These are phyloP conservation scores for Daldinia concentrica DNA, from an alignment of 495 filamentous ascomycete genomes.

Conservation along the genomic window DNA sequence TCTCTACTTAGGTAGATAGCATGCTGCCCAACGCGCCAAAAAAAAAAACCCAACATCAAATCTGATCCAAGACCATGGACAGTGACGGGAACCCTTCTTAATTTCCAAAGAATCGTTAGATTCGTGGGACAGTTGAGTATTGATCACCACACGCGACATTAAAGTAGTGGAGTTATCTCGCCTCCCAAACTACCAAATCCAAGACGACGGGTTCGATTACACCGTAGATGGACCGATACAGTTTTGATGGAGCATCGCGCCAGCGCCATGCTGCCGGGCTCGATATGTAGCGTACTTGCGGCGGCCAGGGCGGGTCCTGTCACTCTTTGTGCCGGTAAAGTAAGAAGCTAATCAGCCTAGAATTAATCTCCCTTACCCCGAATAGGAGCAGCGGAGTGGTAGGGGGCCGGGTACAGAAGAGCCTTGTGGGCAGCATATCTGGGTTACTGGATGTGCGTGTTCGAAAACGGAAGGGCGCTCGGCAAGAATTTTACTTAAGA, in stretches of 20 bases:
- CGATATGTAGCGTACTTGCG: not conserved
- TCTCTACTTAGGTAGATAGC: too few species aligned
- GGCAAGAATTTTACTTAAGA: not conserved
- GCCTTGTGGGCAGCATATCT: not conserved
- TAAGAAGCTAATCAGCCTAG: conserved; percentile 21
- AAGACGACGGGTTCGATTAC: conserved; percentile 19
- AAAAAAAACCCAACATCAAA: not conserved
- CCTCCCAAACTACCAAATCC: conserved; percentile 17
- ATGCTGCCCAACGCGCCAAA: not conserved
- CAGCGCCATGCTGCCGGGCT: conserved; percentile 15
- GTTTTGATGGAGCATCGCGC: not conserved
- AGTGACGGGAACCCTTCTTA: not conserved
- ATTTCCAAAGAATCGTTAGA: conserved; percentile 1
- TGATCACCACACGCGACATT: not conserved
- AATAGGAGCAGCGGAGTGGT: not conserved
- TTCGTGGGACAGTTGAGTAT: not conserved
- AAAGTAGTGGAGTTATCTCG: conserved; percentile 2
- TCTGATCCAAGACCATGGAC: conserved; percentile 24
- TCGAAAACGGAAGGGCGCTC: conserved; percentile 21
- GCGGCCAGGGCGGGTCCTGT: not conserved
- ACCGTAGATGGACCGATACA: conserved; percentile 28
- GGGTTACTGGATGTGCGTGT: not conserved
- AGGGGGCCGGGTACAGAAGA: not conserved
- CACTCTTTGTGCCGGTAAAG: not conserved
- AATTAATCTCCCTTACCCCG: conserved; percentile 19